Conservation (phyloP, 176 grass and related monocot genomes). For the Eleusine indica region DNA sequence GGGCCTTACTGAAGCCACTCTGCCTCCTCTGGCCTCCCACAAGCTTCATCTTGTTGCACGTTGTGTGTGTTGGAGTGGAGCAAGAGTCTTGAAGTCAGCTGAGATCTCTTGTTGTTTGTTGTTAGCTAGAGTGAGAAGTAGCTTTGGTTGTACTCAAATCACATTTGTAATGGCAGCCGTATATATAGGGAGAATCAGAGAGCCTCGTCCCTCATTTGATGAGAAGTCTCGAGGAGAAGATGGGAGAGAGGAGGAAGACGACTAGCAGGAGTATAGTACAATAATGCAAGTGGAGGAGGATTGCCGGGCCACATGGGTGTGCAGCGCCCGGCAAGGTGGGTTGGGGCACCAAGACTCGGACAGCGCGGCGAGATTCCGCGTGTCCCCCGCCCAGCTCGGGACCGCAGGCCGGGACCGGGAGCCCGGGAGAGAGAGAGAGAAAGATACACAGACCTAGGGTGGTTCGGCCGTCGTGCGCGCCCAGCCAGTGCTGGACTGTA, state of each 20-base stretch:
- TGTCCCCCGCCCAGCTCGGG: constrained; percentile 9
- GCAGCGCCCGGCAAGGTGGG: constrained; percentile 30
- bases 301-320: constrained; percentile 31
- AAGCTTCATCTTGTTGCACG: constrained; percentile 45
- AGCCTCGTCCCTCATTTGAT: not conserved
- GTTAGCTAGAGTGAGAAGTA: not conserved
- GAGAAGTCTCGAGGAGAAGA: too few relatives aligned
- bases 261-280: not conserved
- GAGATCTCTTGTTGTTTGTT: not conserved
- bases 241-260: not conserved
- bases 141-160: not conserved
- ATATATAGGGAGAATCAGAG: constrained; percentile 20
- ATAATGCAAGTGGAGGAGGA: not conserved
- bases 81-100: not conserved
- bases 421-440: too few relatives aligned
- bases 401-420: not conserved
- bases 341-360: constrained; percentile 11
- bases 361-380: constrained; percentile 43
- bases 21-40: constrained; percentile 46
- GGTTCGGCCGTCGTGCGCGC: constrained; percentile 42
- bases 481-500: not conserved
- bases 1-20: constrained; percentile 39
- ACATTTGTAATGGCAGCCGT: not conserved
- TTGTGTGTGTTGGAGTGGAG: not conserved
- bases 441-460: too few relatives aligned